phyloP scores from a whole-genome alignment of 768 basidiomycete genomes.

The Auriscalpium vulgare region DNA sequence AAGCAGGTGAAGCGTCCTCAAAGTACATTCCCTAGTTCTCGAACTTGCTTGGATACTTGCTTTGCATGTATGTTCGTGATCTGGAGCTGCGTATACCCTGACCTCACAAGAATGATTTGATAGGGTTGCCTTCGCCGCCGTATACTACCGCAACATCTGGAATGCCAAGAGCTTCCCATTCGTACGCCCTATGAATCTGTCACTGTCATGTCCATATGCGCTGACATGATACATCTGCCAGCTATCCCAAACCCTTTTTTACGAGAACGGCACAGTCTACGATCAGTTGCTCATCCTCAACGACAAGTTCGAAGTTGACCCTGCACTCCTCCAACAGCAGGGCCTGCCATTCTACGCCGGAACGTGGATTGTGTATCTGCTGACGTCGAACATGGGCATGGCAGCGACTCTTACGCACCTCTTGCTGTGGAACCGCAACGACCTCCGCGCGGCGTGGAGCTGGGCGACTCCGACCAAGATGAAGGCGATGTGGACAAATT shows the following conservation, averaged over 20 bases:
- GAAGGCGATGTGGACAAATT: constrained; percentile 25
- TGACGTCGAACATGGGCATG: constrained; percentile 38
- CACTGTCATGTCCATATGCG: background rate
- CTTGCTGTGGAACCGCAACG: constrained; percentile 37
- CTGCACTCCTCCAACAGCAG: constrained; percentile 30
- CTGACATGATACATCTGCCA: background rate
- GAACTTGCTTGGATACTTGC: constrained; percentile 37
- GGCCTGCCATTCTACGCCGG: constrained; percentile 40
- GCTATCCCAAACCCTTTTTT: constrained; percentile 20
- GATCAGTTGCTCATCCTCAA: constrained; percentile 22
- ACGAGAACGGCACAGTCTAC: constrained; percentile 18
- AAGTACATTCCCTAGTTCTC: constrained; percentile 28
- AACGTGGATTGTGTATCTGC: constrained; percentile 39
- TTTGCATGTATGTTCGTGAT: constrained; percentile 38
- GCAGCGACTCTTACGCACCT: constrained; percentile 42
- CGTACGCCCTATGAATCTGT: background rate
- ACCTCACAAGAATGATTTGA: background rate
- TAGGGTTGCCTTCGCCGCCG: constrained; percentile 19
- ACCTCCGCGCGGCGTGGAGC: constrained; percentile 34
- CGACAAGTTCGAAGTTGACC: constrained; percentile 36
- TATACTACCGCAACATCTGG: constrained; percentile 23
- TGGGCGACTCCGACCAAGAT: constrained; percentile 35
- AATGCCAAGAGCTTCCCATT: constrained; percentile 13
- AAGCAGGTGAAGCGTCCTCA: background rate
- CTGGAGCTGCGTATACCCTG: background rate